Evolutionary conservation across 2,329 filamentous ascomycete genomes (phyloP), one percentile per base, ranked within the genome.

Genomic region (Alternaria alternata): DNA sequence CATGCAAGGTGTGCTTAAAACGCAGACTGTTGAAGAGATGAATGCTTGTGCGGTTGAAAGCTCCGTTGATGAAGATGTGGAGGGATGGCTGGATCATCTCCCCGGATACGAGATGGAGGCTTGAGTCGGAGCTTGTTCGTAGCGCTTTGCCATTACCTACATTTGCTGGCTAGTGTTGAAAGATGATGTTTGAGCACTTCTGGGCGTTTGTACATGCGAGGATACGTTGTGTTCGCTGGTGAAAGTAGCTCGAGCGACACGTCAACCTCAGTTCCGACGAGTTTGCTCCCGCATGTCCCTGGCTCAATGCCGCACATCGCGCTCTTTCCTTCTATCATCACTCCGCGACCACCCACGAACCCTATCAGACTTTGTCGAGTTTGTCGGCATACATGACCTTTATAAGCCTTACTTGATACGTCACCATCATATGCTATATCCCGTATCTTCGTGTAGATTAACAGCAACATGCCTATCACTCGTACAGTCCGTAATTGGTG

Each of bases 1-100:
- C 11, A 54, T 63, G 49, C 67, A 64, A 36, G 63, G 63, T 2
- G 54, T 68, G 6, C 47, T 69, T 34, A 68, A 65, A 51, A 66
- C 63, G 18, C 68, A 71, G 55, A 56, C 57, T 11, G 63, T 69
- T 5, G 57, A 52, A 26, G 57, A 62, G 18, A 68, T 67, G 67
- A 71, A 71, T 26, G 57, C 43, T n/a, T 71, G 68, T 51, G 18
- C 46, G 20, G 68, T 68, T 22, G 38, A 61, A 16, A 65, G 51
- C 24, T 34, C 24, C 22, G 62, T 70, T 12, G 36, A 61, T 1
- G 66, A 70, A 48, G 55, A 69, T 38, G 43, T 68, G 18, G 68
- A 70, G 24, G 61, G 62, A 22, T 69, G 68, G 65, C 32, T 67
- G 22, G 46, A 61, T 26, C 57, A 62, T 49, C 51, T 67, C 32